Percentiles rank a stretch among this genome's conserved stretches.
Conservation (phyloP, 2,329 filamentous ascomycete genomes). For the Fusarium austroafricanum region DNA sequence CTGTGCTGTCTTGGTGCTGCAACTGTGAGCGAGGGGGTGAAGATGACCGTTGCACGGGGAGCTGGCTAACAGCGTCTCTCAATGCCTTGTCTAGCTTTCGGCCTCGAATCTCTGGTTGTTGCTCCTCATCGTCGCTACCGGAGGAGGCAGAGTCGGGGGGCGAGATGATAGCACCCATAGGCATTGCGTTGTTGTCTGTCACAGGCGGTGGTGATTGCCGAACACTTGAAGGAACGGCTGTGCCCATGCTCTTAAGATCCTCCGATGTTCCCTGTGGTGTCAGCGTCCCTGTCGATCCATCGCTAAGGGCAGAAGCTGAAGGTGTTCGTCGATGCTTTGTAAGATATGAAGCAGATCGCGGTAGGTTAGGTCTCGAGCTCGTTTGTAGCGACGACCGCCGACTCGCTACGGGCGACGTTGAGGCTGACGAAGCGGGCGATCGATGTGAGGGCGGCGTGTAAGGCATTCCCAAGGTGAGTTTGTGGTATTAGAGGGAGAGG, state of each 20-base stretch:
- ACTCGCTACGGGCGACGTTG: constrained; percentile 67
- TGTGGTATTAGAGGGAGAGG: constrained; percentile 20
- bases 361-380: constrained; percentile 64
- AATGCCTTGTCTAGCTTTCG: constrained; percentile 71
- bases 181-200: constrained; percentile 77
- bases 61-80: constrained; percentile 83
- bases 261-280: constrained; percentile 64
- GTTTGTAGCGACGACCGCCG: constrained; percentile 68
- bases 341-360: constrained; percentile 74
- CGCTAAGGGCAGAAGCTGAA: constrained; percentile 53
- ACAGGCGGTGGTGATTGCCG: constrained; percentile 87
- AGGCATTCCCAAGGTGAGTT: constrained; percentile 73
- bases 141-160: constrained; percentile 86
- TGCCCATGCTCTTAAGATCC: constrained; percentile 58
- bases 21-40: constrained; percentile 59
- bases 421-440: constrained; percentile 70
- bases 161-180: constrained; percentile 86
- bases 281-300: constrained; percentile 51
- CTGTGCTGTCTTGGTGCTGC: constrained; percentile 59
- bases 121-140: constrained; percentile 90
- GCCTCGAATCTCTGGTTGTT: constrained; percentile 59
- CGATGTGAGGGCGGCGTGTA: constrained; percentile 83
- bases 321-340: constrained; percentile 71
- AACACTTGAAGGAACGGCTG: constrained; percentile 62
- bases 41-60: constrained; percentile 62